phyloP scores from a whole-genome alignment of 164 flowering plant genomes.

The Tetrastigma voinierianum region DNA sequence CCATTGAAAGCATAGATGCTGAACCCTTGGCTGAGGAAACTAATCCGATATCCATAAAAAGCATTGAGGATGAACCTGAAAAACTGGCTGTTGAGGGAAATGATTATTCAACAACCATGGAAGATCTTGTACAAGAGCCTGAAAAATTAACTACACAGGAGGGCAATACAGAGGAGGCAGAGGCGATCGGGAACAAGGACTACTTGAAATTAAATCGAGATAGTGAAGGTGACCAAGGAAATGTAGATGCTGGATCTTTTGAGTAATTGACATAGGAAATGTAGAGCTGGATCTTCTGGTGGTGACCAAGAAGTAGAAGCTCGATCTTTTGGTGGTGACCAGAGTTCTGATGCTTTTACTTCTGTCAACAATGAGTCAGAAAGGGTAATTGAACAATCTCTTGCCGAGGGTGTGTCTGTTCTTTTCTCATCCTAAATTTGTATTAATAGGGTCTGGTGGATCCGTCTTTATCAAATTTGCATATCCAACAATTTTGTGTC shows the following conservation, averaged over 20 bases:
- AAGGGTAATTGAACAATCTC: background rate
- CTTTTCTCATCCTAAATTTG: too few species aligned
- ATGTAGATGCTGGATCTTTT: too few species aligned
- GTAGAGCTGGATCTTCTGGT: too few species aligned
- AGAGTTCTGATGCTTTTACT: background rate
- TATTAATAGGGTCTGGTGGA: too few species aligned
- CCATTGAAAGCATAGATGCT: conserved; percentile 2
- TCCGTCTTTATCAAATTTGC: too few species aligned
- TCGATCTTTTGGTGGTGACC: background rate
- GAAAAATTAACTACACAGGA: background rate
- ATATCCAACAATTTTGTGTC: too few species aligned
- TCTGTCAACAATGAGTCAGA: background rate
- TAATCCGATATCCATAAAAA: background rate
- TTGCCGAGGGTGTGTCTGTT: too few species aligned
- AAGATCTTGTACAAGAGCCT: background rate
- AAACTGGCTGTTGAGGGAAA: background rate
- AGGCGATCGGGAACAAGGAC: background rate
- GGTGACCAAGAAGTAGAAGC: too few species aligned
- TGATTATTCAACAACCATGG: background rate
- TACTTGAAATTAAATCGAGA: background rate
- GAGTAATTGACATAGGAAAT: too few species aligned
- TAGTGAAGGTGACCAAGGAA: background rate
- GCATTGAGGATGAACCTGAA: background rate
- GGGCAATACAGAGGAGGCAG: background rate
- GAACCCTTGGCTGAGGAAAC: background rate